These are phyloP conservation scores for Chalciporus sp. DNA, from an alignment of 1,284 basidiomycete species.

Conservation along the genomic window DNA sequence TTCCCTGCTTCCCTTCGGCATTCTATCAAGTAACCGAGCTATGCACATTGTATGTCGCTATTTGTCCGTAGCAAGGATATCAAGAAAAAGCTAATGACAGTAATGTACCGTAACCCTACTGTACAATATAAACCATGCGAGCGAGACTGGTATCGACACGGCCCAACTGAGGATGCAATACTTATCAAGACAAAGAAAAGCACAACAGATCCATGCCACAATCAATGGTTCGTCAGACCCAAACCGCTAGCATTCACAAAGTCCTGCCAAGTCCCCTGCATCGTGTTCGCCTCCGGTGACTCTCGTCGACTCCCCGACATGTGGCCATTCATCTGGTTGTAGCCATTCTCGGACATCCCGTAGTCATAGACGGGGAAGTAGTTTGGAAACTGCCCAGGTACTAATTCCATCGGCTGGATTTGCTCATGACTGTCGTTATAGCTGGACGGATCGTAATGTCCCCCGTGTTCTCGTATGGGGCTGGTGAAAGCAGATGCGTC, in stretches of 20 bases:
- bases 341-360: slow-evolving; percentile 41
- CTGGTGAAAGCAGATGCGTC: slow-evolving; percentile 28
- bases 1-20: slow-evolving; percentile 2
- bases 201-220: not conserved
- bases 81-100: slow-evolving; percentile 22
- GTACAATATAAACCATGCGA: slow-evolving; percentile 5
- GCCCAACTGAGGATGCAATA: slow-evolving; percentile 8
- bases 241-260: slow-evolving; percentile 46
- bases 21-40: not conserved
- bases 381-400: slow-evolving; percentile 51
- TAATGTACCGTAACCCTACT: slow-evolving; percentile 12
- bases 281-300: slow-evolving; percentile 56
- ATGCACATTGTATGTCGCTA: slow-evolving; percentile 22
- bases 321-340: slow-evolving; percentile 39
- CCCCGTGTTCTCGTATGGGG: slow-evolving; percentile 27
- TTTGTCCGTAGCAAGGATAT: slow-evolving; percentile 21
- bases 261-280: slow-evolving; percentile 61
- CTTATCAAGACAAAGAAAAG: slow-evolving; percentile 5
- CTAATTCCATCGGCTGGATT: slow-evolving; percentile 35
- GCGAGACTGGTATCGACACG: slow-evolving; percentile 12
- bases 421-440: slow-evolving; percentile 28
- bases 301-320: slow-evolving; percentile 41
- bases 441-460: slow-evolving; percentile 24
- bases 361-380: slow-evolving; percentile 82
- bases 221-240: slow-evolving; percentile 23